Conservation (phyloP, 352 stramenopile genomes). For the Globisporangium nodosum region DNA sequence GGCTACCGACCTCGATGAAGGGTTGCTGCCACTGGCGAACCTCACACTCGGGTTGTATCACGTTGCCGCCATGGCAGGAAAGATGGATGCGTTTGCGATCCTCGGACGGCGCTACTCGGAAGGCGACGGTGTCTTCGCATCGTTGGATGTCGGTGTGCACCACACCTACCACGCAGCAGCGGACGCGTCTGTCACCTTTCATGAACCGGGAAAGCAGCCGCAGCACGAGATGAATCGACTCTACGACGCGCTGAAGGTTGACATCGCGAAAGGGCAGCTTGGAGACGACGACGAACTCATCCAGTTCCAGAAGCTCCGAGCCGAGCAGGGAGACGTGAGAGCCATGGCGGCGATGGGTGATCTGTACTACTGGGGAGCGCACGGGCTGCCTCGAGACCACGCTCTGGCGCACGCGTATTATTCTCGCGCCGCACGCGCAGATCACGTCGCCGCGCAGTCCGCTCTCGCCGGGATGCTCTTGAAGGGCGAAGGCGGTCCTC, state of each 20-base stretch:
- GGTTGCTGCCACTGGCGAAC: not conserved
- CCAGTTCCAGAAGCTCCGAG: slow-evolving; percentile 77
- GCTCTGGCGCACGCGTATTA: slow-evolving; percentile 71
- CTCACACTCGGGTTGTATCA: slow-evolving; percentile 43
- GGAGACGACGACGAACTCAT: slow-evolving; percentile 86
- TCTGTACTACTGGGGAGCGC: slow-evolving; percentile 86
- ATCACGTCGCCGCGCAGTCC: slow-evolving; percentile 49
- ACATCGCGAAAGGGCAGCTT: slow-evolving; percentile 46
- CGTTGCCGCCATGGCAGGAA: slow-evolving; percentile 33
- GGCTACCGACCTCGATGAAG: not conserved
- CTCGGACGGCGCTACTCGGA: slow-evolving; percentile 40
- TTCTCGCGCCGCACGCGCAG: slow-evolving; percentile 47
- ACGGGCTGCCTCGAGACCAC: slow-evolving; percentile 71
- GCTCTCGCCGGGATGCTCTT: slow-evolving; percentile 83
- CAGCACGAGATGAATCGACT: slow-evolving; percentile 72
- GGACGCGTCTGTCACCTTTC: slow-evolving; percentile 41
- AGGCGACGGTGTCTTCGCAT: slow-evolving; percentile 7
- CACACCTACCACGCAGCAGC: slow-evolving; percentile 57
- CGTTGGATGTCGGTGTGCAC: slow-evolving; percentile 38
- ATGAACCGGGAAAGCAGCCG: slow-evolving; percentile 69
- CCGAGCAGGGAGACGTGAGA: slow-evolving; percentile 67
- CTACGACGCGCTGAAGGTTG: slow-evolving; percentile 47
- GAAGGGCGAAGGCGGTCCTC: slow-evolving; percentile 72
- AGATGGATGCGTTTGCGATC: slow-evolving; percentile 45
- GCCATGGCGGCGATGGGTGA: slow-evolving; percentile 85